Conservation (phyloP, 805 yeast genomes). For the Wickerhamomyces mucosus region DNA sequence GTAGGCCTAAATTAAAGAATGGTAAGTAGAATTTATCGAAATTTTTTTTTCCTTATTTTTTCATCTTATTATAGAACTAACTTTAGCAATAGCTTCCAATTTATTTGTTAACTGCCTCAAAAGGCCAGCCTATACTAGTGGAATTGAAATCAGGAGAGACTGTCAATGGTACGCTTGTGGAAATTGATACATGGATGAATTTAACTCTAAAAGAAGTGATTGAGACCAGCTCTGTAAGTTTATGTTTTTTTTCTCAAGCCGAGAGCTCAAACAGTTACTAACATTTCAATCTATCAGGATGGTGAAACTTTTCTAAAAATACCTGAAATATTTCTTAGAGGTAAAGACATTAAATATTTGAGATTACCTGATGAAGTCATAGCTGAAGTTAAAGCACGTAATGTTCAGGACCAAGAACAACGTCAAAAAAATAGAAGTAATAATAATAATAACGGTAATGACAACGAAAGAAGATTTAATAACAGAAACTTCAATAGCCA, state of each 20-base stretch:
- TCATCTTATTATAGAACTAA: too few relatives aligned
- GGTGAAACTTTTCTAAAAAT: conserved; percentile 56
- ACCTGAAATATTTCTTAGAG: conserved; percentile 74
- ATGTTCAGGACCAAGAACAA: conserved; percentile 39
- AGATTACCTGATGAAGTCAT: conserved; percentile 70
- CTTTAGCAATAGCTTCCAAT: conserved; percentile 84
- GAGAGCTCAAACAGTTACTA: conserved; percentile 1
- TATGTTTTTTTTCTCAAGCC: neutral
- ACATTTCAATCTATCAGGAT: conserved; percentile 23
- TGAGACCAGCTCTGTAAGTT: conserved; percentile 40
- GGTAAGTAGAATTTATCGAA: too few relatives aligned
- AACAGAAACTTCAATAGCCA: conserved; percentile 24
- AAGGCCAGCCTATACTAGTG: conserved; percentile 77
- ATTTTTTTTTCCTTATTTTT: too few relatives aligned
- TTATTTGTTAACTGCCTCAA: conserved; percentile 82
- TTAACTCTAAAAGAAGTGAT: conserved; percentile 71
- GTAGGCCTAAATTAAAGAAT: too few relatives aligned
- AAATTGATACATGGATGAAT: conserved; percentile 96
- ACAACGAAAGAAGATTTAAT: conserved; percentile 18
- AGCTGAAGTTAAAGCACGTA: conserved; percentile 65
- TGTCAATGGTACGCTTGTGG: conserved; percentile 70
- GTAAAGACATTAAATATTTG: conserved; percentile 71
- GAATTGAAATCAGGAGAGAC: conserved; percentile 91
- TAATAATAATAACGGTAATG: conserved; percentile 26
- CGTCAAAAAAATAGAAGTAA: conserved; percentile 31